Conservation (phyloP, 306 rosid genomes). For the Acmispon strigosus region DNA sequence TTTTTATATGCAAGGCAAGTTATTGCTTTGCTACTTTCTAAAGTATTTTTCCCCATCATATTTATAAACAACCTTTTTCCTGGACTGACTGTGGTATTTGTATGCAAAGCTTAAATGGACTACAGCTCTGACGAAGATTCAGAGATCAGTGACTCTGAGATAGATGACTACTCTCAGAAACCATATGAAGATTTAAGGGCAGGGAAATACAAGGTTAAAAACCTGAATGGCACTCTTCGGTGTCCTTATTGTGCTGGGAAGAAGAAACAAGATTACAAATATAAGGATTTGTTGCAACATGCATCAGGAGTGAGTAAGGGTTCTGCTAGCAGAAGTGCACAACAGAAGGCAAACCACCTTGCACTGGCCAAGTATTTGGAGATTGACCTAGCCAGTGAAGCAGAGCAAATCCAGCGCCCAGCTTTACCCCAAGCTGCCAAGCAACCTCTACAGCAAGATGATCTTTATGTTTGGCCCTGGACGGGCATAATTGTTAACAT, state of each 20-base stretch:
- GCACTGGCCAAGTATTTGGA: constrained; percentile 71
- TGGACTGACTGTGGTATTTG: constrained; percentile 6
- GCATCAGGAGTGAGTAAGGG: constrained; percentile 90
- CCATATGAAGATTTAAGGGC: constrained; percentile 56
- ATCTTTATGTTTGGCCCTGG: constrained; percentile 93
- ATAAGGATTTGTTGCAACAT: constrained; percentile 71
- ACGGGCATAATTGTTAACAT: constrained; percentile 71
- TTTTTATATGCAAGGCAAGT: not conserved
- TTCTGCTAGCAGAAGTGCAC: constrained; percentile 67
- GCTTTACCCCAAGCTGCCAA: constrained; percentile 24
- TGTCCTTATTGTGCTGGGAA: constrained; percentile 92
- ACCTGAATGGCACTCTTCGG: constrained; percentile 57
- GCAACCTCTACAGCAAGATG: constrained; percentile 38
- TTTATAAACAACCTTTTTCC: not conserved
- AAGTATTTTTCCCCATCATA: not conserved
- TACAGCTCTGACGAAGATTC: constrained; percentile 78
- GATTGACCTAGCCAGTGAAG: constrained; percentile 52
- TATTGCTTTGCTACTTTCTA: not conserved
- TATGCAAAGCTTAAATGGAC: constrained; percentile 21
- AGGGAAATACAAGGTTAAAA: constrained; percentile 57
- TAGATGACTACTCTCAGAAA: constrained; percentile 58
- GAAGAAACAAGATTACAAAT: constrained; percentile 85
- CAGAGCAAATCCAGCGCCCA: constrained; percentile 40
- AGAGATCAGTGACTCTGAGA: constrained; percentile 82
- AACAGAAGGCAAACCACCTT: constrained; percentile 82